Percentiles rank a stretch among this genome's conserved stretches.
Evolutionary conservation across 1,139 yeast genomes (phyloP).

Genomic region (Zygotorulaspora mrakii): DNA sequence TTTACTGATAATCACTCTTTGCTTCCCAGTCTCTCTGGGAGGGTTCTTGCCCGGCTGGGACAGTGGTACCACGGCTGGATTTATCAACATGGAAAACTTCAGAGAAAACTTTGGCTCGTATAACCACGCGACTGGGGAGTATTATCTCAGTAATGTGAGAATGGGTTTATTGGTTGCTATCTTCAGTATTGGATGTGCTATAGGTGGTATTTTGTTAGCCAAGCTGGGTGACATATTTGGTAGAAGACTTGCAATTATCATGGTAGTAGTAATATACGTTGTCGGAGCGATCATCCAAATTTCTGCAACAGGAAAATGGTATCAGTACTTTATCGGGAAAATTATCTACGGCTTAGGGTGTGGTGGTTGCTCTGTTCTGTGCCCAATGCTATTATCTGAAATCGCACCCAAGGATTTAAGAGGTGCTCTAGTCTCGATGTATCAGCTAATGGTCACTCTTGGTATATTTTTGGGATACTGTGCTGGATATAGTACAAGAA

Average conservation of each 20-base stretch:
- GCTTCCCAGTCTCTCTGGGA: slow-evolving; percentile 49
- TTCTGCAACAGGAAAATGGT: slow-evolving; percentile 48
- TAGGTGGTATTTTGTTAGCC: slow-evolving; percentile 53
- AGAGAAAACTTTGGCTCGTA: slow-evolving; percentile 45
- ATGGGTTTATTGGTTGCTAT: slow-evolving; percentile 60
- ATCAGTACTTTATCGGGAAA: slow-evolving; percentile 56
- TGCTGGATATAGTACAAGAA: slow-evolving; percentile 55
- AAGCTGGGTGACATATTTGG: slow-evolving; percentile 57
- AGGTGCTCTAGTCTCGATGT: slow-evolving; percentile 61
- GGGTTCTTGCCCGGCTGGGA: slow-evolving; percentile 70
- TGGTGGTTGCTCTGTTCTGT: slow-evolving; percentile 57
- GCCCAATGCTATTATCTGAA: slow-evolving; percentile 63
- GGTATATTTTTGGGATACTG: slow-evolving; percentile 62
- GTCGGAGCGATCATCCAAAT: slow-evolving; percentile 62
- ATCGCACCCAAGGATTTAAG: slow-evolving; percentile 63
- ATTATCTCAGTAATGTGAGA: slow-evolving; percentile 49
- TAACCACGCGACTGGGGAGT: slow-evolving; percentile 30
- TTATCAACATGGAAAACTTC: slow-evolving; percentile 65
- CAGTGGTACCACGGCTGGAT: slow-evolving; percentile 74
- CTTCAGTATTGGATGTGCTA: slow-evolving; percentile 65
- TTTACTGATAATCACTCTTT: not conserved
- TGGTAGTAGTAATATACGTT: slow-evolving; percentile 53
- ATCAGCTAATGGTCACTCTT: slow-evolving; percentile 60
- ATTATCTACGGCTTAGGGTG: slow-evolving; percentile 61
- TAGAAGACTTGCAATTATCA: slow-evolving; percentile 55